A percentile compares a stretch with the other conserved stretches of the same genome.
phyloP scores from a whole-genome alignment of 2,329 filamentous ascomycete species.

The Penicillium psychrosexuale region DNA sequence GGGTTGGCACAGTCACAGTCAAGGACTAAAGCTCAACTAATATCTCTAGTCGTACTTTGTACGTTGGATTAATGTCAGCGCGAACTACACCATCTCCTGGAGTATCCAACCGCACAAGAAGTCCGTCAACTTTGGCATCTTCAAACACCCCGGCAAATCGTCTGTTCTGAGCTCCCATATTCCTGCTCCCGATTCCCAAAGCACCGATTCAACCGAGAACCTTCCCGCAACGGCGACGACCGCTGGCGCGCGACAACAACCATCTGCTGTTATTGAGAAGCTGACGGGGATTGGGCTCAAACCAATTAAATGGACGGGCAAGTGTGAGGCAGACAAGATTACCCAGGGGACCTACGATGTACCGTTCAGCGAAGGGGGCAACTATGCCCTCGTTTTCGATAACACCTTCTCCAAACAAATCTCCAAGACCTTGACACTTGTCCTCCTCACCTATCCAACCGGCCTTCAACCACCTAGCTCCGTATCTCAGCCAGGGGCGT shows the following conservation, averaged over 20 bases:
- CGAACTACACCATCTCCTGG: conserved; percentile 93
- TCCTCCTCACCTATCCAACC: conserved; percentile 89
- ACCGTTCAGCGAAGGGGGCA: conserved; percentile 69
- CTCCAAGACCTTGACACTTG: conserved; percentile 92
- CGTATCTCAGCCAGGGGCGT: conserved; percentile 49
- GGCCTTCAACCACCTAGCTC: conserved; percentile 50
- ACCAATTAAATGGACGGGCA: conserved; percentile 75
- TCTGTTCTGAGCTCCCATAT: conserved; percentile 50
- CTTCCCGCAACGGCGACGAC: conserved; percentile 24
- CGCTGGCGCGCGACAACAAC: conserved; percentile 59
- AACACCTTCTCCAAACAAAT: conserved; percentile 97
- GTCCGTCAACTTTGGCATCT: conserved; percentile 96
- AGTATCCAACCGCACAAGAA: conserved; percentile 97
- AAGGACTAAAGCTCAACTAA: not conserved
- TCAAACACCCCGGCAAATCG: conserved; percentile 83
- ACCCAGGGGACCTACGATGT: conserved; percentile 88
- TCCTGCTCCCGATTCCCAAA: conserved; percentile 43
- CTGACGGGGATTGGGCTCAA: conserved; percentile 61
- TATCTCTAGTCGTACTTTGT: conserved; percentile 77
- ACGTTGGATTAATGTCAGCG: conserved; percentile 90
- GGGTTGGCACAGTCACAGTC: not conserved
- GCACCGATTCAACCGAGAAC: conserved; percentile 39
- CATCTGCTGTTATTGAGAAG: conserved; percentile 66
- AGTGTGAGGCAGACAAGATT: conserved; percentile 94
- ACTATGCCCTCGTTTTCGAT: conserved; percentile 96